Base-by-base conservation (phyloP, 345 rosid species). In the Triadica sebifera region DNA sequence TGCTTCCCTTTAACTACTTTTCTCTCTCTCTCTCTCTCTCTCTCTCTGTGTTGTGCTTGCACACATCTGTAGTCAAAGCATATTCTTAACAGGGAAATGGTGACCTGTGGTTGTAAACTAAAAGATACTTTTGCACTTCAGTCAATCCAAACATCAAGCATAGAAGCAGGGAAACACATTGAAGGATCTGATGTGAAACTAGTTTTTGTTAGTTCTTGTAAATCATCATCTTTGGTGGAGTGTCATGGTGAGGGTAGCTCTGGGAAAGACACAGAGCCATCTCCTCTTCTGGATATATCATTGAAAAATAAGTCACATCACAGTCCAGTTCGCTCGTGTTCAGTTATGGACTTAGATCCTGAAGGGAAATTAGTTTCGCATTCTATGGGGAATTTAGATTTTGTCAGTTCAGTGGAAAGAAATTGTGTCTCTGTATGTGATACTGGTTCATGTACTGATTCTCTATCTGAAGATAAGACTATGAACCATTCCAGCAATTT, bases 51-150 rank as follows among this genome's bases (percentile, higher is more conserved):
- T 34, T 52, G 16, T 25, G 13, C 49, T 9, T 13, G 72, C 38
- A 29, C 61, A 58, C 4, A 57, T 24, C 8, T n/a, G 17, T 58
- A 76, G 74, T 39, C 75, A 41, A 68, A 65, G 78, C 51, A 76
- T 70, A 53, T 60, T 19, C 45, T 24, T 43, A 58, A 46, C 58
- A 72, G 75, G 29, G 69, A 74, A 71, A 78, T 67, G 61, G 68
- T 64, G 67, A 70, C 73, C 67, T 72, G 81, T 65, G 68, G 78
- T 58, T 83, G 78, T 72, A 59, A 69, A 41, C 69, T 61, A 63
- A 73, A 58, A 72, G 82, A 51, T 53, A 60, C 70, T 37, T 74
- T 74, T 68, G 67, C 72, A 12, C 69, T 71, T 71, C 69, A 64
- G 39, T 51, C 70, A 3, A 20, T 71, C 45, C 69, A 46, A 17